Evolutionary conservation across 1,139 yeast species (phyloP).

Genomic region (Blastobotrys niveus): DNA sequence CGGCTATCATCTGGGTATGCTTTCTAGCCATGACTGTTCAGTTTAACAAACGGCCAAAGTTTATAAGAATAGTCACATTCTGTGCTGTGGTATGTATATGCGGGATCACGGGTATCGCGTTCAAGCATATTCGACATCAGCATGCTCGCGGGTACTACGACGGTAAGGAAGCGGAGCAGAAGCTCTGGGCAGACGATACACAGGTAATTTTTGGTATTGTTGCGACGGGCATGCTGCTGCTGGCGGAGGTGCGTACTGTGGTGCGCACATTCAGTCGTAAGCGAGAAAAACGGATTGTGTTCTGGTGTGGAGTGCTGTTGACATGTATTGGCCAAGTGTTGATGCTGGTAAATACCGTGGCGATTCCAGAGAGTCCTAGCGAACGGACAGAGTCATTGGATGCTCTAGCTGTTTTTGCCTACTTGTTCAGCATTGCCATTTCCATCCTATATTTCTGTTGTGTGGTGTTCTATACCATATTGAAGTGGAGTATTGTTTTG

Average conservation of each 20-base stretch:
- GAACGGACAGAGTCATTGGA: slow-evolving; percentile 30
- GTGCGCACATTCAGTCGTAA: slow-evolving; percentile 62
- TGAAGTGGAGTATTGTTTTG: slow-evolving; percentile 11
- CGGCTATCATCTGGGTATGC: slow-evolving; percentile 27
- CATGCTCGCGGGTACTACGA: slow-evolving; percentile 21
- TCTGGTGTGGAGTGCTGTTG: slow-evolving; percentile 51
- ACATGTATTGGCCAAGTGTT: slow-evolving; percentile 54
- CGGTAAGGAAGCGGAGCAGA: slow-evolving; percentile 17
- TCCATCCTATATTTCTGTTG: slow-evolving; percentile 65
- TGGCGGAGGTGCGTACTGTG: slow-evolving; percentile 65
- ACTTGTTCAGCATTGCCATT: slow-evolving; percentile 65
- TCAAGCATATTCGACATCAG: slow-evolving; percentile 21
- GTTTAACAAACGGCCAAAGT: slow-evolving; percentile 23
- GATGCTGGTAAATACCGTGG: slow-evolving; percentile 61
- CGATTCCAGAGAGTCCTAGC: slow-evolving; percentile 36
- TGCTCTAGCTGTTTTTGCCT: slow-evolving; percentile 56
- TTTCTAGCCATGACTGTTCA: slow-evolving; percentile 23
- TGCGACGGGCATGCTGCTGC: slow-evolving; percentile 37
- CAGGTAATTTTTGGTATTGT: slow-evolving; percentile 16
- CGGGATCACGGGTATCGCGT: slow-evolving; percentile 21
- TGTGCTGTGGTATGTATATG: slow-evolving; percentile 25
- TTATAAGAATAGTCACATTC: slow-evolving; percentile 24
- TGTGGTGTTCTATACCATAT: slow-evolving; percentile 49
- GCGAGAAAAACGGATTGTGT: slow-evolving; percentile 57
- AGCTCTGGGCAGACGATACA: slow-evolving; percentile 10